These are phyloP conservation scores for Spiromastix sp. DNA, from an alignment of 2,329 filamentous ascomycete species.

Conservation along the genomic window DNA sequence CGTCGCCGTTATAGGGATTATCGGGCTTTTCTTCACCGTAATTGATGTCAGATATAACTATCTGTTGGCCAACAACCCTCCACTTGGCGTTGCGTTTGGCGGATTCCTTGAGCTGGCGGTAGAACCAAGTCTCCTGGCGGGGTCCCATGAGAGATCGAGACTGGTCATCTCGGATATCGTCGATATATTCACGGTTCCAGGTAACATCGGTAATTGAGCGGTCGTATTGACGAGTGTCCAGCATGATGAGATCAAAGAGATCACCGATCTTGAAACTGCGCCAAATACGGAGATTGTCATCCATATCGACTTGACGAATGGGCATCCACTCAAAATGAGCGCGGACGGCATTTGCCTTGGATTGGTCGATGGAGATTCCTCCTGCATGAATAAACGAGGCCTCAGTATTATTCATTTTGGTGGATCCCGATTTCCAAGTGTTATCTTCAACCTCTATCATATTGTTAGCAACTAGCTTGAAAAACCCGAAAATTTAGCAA, in stretches of 20 bases:
- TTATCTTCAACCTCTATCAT: constrained; percentile 51
- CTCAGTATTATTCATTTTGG: constrained; percentile 55
- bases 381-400: constrained; percentile 51
- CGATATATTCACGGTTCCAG: constrained; percentile 53
- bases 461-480: constrained; percentile 7
- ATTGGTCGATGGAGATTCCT: constrained; percentile 56
- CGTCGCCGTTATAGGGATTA: constrained; percentile 44
- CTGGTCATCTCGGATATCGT: constrained; percentile 55
- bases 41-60: constrained; percentile 27
- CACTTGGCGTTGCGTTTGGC: constrained; percentile 57
- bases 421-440: constrained; percentile 52
- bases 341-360: constrained; percentile 63
- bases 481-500: too few relatives aligned
- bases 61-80: constrained; percentile 62
- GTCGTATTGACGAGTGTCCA: constrained; percentile 61
- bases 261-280: constrained; percentile 55
- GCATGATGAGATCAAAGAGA: constrained; percentile 56
- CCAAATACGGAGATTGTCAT: constrained; percentile 61
- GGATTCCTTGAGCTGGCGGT: constrained; percentile 47
- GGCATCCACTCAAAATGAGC: constrained; percentile 61
- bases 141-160: constrained; percentile 60
- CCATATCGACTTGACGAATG: constrained; percentile 54
- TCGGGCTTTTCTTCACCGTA: constrained; percentile 17
- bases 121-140: constrained; percentile 67
- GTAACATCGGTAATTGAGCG: constrained; percentile 50